Conservation (phyloP, 78 protist species). For the Pigoraptor vietnamica region DNA sequence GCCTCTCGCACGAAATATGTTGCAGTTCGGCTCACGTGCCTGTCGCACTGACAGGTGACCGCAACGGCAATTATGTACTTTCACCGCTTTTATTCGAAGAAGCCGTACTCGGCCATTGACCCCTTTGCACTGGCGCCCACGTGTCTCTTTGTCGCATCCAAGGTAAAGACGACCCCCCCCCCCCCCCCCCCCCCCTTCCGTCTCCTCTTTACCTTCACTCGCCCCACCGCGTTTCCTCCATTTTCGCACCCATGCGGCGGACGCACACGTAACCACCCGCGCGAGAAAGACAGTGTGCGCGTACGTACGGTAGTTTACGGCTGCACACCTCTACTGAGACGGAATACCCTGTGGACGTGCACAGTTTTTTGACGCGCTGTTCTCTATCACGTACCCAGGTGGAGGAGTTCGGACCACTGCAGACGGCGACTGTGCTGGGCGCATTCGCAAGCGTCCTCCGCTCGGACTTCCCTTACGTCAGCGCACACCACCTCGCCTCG, state of each 20-base stretch:
- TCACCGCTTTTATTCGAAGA: slow-evolving; percentile 13
- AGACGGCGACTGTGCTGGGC: neutral
- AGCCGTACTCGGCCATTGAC: neutral
- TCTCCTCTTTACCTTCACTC: neutral
- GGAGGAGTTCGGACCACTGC: neutral
- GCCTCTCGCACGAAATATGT: neutral
- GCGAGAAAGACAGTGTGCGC: too few relatives aligned
- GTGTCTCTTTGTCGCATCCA: neutral
- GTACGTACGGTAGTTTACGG: too few relatives aligned
- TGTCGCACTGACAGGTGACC: neutral
- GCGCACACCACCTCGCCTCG: neutral
- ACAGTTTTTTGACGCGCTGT: neutral
- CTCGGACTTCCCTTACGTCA: neutral
- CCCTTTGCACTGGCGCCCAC: neutral
- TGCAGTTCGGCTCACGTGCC: neutral
- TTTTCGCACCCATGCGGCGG: too few relatives aligned
- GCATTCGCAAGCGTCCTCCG: neutral
- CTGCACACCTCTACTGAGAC: too few relatives aligned
- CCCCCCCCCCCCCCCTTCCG: too few relatives aligned
- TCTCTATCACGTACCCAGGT: neutral
- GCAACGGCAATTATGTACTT: slow-evolving; percentile 32
- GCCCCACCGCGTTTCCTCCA: too few relatives aligned
- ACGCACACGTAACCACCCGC: too few relatives aligned
- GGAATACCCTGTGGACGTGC: neutral
- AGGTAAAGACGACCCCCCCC: slow-evolving; percentile 16